phyloP scores from a whole-genome alignment of 805 yeast species.

The Ogataea kodamae region DNA sequence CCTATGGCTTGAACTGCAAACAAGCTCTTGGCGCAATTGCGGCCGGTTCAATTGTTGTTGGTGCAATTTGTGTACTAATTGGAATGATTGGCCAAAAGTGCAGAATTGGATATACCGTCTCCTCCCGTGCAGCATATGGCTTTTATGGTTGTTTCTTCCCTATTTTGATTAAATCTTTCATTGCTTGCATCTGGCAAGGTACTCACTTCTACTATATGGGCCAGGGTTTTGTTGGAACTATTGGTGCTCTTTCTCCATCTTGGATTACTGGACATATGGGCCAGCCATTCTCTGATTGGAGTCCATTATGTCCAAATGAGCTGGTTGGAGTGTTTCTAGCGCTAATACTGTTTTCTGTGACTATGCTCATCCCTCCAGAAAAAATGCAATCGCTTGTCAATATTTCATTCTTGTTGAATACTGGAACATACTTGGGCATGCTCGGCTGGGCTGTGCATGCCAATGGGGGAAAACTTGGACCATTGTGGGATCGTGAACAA shows the following conservation, averaged over 20 bases:
- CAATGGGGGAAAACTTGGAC: slow-evolving; percentile 34
- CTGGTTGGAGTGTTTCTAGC: slow-evolving; percentile 34
- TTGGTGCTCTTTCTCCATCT: slow-evolving; percentile 39
- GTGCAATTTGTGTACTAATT: slow-evolving; percentile 42
- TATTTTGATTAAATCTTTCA: slow-evolving; percentile 40
- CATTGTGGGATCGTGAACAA: slow-evolving; percentile 19
- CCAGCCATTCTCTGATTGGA: slow-evolving; percentile 23
- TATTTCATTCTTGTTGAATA: slow-evolving; percentile 25
- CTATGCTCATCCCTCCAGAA: slow-evolving; percentile 34
- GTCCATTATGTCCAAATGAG: slow-evolving; percentile 38
- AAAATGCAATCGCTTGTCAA: slow-evolving; percentile 27
- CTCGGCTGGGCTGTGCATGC: slow-evolving; percentile 29
- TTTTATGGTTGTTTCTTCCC: slow-evolving; percentile 43
- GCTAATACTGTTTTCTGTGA: slow-evolving; percentile 41
- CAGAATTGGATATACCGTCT: slow-evolving; percentile 48
- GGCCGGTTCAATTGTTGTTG: slow-evolving; percentile 44
- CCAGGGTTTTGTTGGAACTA: slow-evolving; percentile 37
- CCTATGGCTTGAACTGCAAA: slow-evolving; percentile 27
- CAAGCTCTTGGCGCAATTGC: slow-evolving; percentile 42
- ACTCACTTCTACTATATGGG: slow-evolving; percentile 47
- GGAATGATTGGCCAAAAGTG: slow-evolving; percentile 51
- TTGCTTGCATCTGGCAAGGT: slow-evolving; percentile 45
- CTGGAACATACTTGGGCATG: slow-evolving; percentile 26
- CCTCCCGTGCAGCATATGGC: slow-evolving; percentile 43
- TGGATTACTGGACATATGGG: slow-evolving; percentile 28